Percentiles rank a stretch among this genome's conserved stretches.
Evolutionary conservation across 345 rosid species (phyloP).

Genomic region (Euphorbia lathyris): DNA sequence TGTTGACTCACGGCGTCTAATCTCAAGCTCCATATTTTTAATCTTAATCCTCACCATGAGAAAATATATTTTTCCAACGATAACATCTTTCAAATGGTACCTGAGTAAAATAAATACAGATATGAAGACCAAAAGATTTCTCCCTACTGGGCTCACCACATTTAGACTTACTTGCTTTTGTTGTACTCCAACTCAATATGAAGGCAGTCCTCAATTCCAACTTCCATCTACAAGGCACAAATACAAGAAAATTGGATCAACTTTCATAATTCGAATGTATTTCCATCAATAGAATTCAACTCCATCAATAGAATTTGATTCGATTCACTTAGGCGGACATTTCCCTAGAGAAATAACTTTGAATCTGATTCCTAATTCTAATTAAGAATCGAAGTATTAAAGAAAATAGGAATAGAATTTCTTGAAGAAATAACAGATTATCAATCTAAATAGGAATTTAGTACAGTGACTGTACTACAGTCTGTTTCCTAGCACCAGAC

Average conservation of each 20-base stretch:
- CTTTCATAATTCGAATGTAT: not conserved
- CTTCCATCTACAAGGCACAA: conserved; percentile 80
- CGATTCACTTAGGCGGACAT: too few relatives aligned
- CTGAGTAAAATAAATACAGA: conserved; percentile 38
- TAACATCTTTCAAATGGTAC: conserved; percentile 95
- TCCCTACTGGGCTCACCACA: not conserved
- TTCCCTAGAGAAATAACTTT: too few relatives aligned
- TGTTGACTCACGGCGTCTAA: conserved; percentile 92
- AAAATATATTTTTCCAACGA: conserved; percentile 96
- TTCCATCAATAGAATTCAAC: too few relatives aligned
- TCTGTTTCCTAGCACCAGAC: too few relatives aligned
- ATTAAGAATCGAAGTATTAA: too few relatives aligned
- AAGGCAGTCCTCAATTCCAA: conserved; percentile 95
- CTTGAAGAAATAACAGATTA: too few relatives aligned
- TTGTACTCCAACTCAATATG: conserved; percentile 98
- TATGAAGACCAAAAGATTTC: conserved; percentile 13
- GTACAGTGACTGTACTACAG: too few relatives aligned
- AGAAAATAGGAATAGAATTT: too few relatives aligned
- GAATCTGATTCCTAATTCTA: too few relatives aligned
- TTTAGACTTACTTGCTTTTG: conserved; percentile 85
- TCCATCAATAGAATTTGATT: too few relatives aligned
- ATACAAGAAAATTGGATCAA: conserved; percentile 1
- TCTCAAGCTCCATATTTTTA: conserved; percentile 99
- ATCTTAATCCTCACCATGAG: conserved; percentile 98
- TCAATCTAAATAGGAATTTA: too few relatives aligned